Base-by-base conservation (phyloP, 2,329 filamentous ascomycete species). In the Aspergillus viridinutans region DNA sequence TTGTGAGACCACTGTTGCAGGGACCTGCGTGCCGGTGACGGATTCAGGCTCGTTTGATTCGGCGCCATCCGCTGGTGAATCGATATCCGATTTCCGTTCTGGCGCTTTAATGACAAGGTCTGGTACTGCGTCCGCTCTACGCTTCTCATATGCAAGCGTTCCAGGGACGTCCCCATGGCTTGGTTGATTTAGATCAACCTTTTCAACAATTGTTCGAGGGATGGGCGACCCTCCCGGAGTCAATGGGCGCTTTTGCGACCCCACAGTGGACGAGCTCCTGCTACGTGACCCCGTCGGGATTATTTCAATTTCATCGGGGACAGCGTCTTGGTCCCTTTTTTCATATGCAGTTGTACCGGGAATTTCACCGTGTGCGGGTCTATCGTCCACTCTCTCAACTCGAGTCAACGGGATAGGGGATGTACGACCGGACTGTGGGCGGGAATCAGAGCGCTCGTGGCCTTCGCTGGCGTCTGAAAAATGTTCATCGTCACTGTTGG, bases 391-490 rank as follows among this genome's bases (percentile, higher is more conserved):
- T 65, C 81, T 80, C 72, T 87, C 85, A 26, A 87, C 83, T 60
- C 84, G 78, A n/a, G 84, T 87, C 52, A 80, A 78, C 26, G 85
- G 85, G 55, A 86, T 80, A 53, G 83, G 80, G 9, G 83, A 84
- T 49, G 73, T 72, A 61, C 74, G 69, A 62, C 76, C 70, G 53
- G 78, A 77, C 51, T 68, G 67, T 67, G 67, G 64, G 60, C 66
- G 69, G 61, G 70, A 72, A 59, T 64, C 62, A 56, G 70, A 66
- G 67, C 61, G 66, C 32, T 64, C 59, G 49, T 73, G 72, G 64
- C 83, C 85, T 76, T 87, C 85, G 47, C 80, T 83, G 56, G 85
- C 85, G 67, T 87, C 85, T 49, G 84, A 86, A 71, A 87, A 88
- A 72, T 87, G 83, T 60, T 87, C 85, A 50, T 84, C 78, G 52